Conservation (phyloP, 2,329 filamentous ascomycete genomes). For the Ophiocordyceps australis region DNA sequence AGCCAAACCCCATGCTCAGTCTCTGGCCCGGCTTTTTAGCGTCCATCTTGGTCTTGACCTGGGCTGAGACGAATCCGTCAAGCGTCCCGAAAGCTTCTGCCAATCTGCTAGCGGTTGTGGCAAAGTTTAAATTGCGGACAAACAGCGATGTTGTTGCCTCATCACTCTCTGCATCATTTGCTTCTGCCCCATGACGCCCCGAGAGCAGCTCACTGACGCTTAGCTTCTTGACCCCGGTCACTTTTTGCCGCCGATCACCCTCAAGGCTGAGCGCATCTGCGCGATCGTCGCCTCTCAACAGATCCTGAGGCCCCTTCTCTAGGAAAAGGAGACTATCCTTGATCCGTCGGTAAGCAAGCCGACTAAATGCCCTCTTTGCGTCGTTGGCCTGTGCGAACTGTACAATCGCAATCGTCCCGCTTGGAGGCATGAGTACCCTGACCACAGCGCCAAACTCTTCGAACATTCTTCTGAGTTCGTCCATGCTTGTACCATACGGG, state of each 20-base stretch:
- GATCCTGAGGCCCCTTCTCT: slow-evolving; percentile 75
- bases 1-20: slow-evolving; percentile 95
- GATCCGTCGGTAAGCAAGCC: slow-evolving; percentile 75
- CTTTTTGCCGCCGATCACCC: slow-evolving; percentile 13
- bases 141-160: slow-evolving; percentile 59
- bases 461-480: slow-evolving; percentile 66
- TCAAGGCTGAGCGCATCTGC: slow-evolving; percentile 11
- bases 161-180: too few species aligned
- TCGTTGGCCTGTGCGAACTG: slow-evolving; percentile 68
- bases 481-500: slow-evolving; percentile 59
- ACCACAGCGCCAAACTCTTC: slow-evolving; percentile 71
- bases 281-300: slow-evolving; percentile 34
- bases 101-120: slow-evolving; percentile 61
- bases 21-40: slow-evolving; percentile 77
- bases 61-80: slow-evolving; percentile 75
- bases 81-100: slow-evolving; percentile 63
- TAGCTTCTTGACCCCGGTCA: slow-evolving; percentile 35
- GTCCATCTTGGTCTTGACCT: slow-evolving; percentile 85
- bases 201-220: slow-evolving; percentile 53
- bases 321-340: slow-evolving; percentile 84
- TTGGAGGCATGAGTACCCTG: slow-evolving; percentile 78
- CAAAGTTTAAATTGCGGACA: slow-evolving; percentile 86
- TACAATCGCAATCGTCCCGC: slow-evolving; percentile 83
- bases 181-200: slow-evolving; percentile 31
- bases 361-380: slow-evolving; percentile 67